These are phyloP conservation scores for Globisporangium rhizosaccharum DNA, from an alignment of 352 stramenopile species.

Conservation along the genomic window DNA sequence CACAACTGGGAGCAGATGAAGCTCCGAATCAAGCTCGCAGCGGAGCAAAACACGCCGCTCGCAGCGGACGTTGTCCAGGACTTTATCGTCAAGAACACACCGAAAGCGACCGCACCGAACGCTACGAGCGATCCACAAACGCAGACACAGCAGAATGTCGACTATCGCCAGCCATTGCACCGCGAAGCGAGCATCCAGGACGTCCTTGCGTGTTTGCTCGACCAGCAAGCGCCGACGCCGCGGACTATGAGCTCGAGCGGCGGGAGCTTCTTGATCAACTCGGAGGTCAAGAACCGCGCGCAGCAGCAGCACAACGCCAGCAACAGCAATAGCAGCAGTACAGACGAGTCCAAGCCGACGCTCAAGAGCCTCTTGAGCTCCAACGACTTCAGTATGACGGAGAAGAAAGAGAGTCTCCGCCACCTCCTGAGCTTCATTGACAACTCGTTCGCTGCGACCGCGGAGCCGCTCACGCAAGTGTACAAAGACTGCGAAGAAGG, in stretches of 20 bases:
- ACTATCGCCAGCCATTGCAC: constrained; percentile 53
- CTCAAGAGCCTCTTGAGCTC: constrained; percentile 80
- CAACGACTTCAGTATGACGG: constrained; percentile 77
- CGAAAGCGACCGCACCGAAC: constrained; percentile 16
- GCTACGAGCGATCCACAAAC: not conserved
- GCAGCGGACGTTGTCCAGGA: constrained; percentile 24
- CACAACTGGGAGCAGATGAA: constrained; percentile 82
- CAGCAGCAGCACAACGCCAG: constrained; percentile 11
- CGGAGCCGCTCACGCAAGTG: constrained; percentile 72
- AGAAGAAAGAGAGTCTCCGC: constrained; percentile 84
- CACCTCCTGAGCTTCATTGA: constrained; percentile 82
- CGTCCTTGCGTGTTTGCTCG: constrained; percentile 65
- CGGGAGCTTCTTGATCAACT: constrained; percentile 50
- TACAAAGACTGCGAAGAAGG: constrained; percentile 78
- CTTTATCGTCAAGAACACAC: constrained; percentile 36
- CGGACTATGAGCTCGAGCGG: constrained; percentile 42
- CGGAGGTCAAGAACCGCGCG: constrained; percentile 41
- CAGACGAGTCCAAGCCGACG: constrained; percentile 37
- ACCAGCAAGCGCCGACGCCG: constrained; percentile 52
- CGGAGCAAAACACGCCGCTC: constrained; percentile 36
- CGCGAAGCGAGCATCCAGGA: constrained; percentile 76
- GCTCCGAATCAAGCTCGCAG: constrained; percentile 42
- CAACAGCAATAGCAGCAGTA: not conserved
- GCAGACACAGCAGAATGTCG: constrained; percentile 17
- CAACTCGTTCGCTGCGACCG: constrained; percentile 71